phyloP scores from a whole-genome alignment of 345 rosid genomes.

The Lumnitzera racemosa region DNA sequence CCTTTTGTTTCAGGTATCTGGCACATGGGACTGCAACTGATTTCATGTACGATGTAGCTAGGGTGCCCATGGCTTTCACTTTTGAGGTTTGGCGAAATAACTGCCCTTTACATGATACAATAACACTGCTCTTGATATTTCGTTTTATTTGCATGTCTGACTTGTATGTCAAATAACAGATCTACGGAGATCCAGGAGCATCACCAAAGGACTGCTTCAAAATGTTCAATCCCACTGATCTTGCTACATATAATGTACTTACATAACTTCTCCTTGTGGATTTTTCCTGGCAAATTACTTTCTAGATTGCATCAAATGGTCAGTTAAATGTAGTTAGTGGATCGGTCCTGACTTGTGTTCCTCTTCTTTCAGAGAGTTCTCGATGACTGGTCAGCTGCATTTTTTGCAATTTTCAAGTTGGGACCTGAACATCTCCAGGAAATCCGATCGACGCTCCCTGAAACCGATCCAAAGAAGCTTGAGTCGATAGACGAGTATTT shows the following conservation, averaged over 20 bases:
- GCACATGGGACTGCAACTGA: slow-evolving; percentile 99
- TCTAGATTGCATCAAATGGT: neutral
- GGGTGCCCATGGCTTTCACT: slow-evolving; percentile 94
- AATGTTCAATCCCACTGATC: slow-evolving; percentile 89
- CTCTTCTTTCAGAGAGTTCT: slow-evolving; percentile 64
- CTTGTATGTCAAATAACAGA: slow-evolving; percentile 34
- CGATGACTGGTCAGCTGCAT: slow-evolving; percentile 82
- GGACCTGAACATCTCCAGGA: slow-evolving; percentile 40
- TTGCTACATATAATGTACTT: slow-evolving; percentile 65
- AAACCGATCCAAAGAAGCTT: slow-evolving; percentile 36
- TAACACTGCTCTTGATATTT: slow-evolving; percentile 1
- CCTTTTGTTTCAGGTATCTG: slow-evolving; percentile 49
- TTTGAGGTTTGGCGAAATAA: slow-evolving; percentile 68
- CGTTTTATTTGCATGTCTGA: slow-evolving; percentile 2
- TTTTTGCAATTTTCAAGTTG: slow-evolving; percentile 60
- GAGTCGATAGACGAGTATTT: slow-evolving; percentile 92
- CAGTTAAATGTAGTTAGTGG: neutral
- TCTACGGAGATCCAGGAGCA: slow-evolving; percentile 65
- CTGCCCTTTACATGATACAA: neutral
- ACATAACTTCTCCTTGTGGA: neutral
- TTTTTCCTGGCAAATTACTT: neutral
- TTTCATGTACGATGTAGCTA: slow-evolving; percentile 76
- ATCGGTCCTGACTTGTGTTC: neutral
- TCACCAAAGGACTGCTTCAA: slow-evolving; percentile 81
- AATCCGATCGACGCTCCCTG: slow-evolving; percentile 26